These are phyloP conservation scores for Celoporthe dispersa DNA, from an alignment of 2,329 filamentous ascomycete genomes.

Conservation along the genomic window DNA sequence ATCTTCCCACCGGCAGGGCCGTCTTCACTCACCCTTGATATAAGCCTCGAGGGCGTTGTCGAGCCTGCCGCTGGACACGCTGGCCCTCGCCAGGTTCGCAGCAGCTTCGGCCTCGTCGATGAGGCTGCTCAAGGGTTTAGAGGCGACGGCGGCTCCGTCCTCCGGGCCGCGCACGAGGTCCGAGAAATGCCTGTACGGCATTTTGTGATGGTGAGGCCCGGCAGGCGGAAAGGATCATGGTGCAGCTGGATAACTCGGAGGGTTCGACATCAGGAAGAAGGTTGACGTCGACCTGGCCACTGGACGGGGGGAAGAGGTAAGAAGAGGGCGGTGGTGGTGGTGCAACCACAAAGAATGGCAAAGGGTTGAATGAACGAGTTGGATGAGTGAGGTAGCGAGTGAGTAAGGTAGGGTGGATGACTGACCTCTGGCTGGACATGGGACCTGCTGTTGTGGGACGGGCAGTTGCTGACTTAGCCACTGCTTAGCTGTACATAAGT, in stretches of 20 bases:
- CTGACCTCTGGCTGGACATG: background rate
- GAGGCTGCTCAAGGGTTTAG: conserved; percentile 57
- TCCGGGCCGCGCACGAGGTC: conserved; percentile 14
- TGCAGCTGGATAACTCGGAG: background rate
- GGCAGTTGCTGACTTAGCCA: background rate
- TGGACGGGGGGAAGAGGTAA: background rate
- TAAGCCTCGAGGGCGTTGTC: conserved; percentile 85
- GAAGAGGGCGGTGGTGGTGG: background rate
- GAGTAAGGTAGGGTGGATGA: background rate
- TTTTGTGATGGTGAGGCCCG: conserved; percentile 8
- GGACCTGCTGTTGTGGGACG: background rate
- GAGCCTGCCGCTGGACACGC: conserved; percentile 66
- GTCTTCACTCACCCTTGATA: conserved; percentile 56
- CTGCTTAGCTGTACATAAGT: conserved; percentile 1
- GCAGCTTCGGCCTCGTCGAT: conserved; percentile 57
- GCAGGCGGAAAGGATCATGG: conserved; percentile 8
- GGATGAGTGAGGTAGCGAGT: background rate
- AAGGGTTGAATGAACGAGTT: background rate
- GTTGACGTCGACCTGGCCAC: background rate
- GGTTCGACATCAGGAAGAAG: conserved; percentile 3
- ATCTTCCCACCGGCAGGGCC: background rate
- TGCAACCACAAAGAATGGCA: background rate
- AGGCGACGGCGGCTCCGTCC: conserved; percentile 43
- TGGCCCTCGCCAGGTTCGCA: conserved; percentile 64
- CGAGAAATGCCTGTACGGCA: conserved; percentile 18